Percentiles rank a stretch among this genome's conserved stretches.
phyloP scores from a whole-genome alignment of 257 asterid genomes.

The Euphrasia confusa region DNA sequence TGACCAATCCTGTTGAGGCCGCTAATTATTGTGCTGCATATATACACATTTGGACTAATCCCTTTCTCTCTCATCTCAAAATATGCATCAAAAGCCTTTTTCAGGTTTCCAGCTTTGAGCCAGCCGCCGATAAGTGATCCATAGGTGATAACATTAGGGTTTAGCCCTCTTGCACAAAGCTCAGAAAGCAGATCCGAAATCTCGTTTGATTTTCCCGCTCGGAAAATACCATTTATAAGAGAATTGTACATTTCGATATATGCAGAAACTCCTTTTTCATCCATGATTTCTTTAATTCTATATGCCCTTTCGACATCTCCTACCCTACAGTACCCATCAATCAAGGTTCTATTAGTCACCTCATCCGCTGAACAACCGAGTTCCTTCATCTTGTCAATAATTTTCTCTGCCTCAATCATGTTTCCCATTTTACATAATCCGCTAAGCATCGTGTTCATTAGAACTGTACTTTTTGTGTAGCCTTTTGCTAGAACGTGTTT shows the following conservation, averaged over 20 bases:
- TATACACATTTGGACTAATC: slow-evolving; percentile 55
- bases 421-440: slow-evolving; percentile 77
- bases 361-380: slow-evolving; percentile 67
- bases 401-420: slow-evolving; percentile 63
- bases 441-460: slow-evolving; percentile 61
- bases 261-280: slow-evolving; percentile 43
- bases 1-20: slow-evolving; percentile 70
- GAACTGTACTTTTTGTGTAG: slow-evolving; percentile 39
- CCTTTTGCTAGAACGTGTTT: slow-evolving; percentile 72
- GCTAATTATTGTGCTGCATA: slow-evolving; percentile 62
- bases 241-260: slow-evolving; percentile 77
- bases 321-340: slow-evolving; percentile 62
- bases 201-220: slow-evolving; percentile 42
- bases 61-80: slow-evolving; percentile 72
- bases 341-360: slow-evolving; percentile 58
- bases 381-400: slow-evolving; percentile 58
- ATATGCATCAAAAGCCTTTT: slow-evolving; percentile 67
- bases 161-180: slow-evolving; percentile 42
- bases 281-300: slow-evolving; percentile 49
- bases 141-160: slow-evolving; percentile 59
- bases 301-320: slow-evolving; percentile 61
- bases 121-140: slow-evolving; percentile 87
- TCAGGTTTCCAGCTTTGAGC: slow-evolving; percentile 59
- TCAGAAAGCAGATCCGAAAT: slow-evolving; percentile 49
- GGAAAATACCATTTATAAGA: slow-evolving; percentile 64